Evolutionary conservation across 2,329 filamentous ascomycete species (phyloP).

Genomic region (Tolypocladium capitatum): DNA sequence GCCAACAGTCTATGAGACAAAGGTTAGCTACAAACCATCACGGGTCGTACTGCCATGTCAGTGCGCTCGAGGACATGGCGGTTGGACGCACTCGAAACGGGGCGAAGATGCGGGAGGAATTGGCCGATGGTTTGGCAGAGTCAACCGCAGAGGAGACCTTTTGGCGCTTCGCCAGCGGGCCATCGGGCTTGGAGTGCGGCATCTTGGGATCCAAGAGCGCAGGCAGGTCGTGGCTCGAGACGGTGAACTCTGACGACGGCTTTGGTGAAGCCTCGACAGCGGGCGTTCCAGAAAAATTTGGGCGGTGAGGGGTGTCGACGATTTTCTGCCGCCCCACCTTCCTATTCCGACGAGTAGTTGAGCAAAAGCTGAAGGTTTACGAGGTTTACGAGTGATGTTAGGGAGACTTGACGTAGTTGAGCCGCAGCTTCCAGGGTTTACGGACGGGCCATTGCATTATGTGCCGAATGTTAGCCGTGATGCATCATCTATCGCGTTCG

Average conservation of each 20-base stretch:
- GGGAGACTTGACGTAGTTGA: too few species aligned
- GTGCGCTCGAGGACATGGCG: background rate
- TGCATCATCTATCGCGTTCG: too few species aligned
- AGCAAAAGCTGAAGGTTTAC: too few species aligned
- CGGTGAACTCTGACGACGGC: background rate
- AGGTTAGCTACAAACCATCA: background rate
- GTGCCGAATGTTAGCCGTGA: too few species aligned
- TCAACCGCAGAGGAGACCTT: conserved; percentile 38
- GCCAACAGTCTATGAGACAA: conserved; percentile 59
- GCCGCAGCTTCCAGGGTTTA: too few species aligned
- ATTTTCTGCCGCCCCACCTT: conserved; percentile 10
- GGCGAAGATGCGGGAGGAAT: conserved; percentile 73
- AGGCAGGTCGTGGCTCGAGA: background rate
- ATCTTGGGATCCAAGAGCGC: conserved; percentile 20
- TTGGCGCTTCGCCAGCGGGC: conserved; percentile 63
- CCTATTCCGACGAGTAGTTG: too few species aligned
- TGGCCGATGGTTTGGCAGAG: conserved; percentile 22
- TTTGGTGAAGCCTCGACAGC: background rate
- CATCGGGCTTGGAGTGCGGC: conserved; percentile 45
- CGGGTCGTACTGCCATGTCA: too few species aligned
- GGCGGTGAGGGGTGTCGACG: conserved; percentile 9
- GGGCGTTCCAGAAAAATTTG: conserved; percentile 11
- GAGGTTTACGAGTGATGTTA: too few species aligned
- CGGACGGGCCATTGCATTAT: too few species aligned
- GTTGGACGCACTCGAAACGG: conserved; percentile 66